Percentiles rank a stretch among this genome's conserved stretches.
Evolutionary conservation across 306 rosid species (phyloP).

Genomic region (Lagenaria siceraria): DNA sequence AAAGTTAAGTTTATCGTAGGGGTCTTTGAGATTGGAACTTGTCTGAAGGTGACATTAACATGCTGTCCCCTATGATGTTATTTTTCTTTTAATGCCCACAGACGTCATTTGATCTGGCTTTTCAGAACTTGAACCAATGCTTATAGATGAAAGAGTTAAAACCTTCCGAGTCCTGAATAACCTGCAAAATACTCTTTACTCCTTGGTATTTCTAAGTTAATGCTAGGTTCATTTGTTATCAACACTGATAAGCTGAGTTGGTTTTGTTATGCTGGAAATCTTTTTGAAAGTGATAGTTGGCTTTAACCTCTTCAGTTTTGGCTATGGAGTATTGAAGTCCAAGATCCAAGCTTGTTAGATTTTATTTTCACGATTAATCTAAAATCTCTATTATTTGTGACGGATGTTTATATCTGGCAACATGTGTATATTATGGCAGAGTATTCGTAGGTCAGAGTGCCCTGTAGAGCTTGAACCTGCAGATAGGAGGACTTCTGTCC

Average conservation of each 20-base stretch:
- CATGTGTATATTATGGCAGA: slow-evolving; percentile 32
- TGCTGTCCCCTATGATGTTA: not conserved
- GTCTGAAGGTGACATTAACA: not conserved
- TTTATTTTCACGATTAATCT: not conserved
- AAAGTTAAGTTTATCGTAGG: not conserved
- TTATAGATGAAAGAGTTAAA: not conserved
- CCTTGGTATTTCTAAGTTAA: not conserved
- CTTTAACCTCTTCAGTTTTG: not conserved
- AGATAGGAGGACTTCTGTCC: slow-evolving; percentile 46
- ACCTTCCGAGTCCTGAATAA: not conserved
- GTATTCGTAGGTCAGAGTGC: slow-evolving; percentile 77
- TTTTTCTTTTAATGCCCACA: not conserved
- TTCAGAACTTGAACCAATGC: not conserved
- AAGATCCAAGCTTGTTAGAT: not conserved
- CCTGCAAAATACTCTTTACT: not conserved
- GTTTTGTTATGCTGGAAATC: not conserved
- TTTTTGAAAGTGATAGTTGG: not conserved
- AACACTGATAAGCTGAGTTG: not conserved
- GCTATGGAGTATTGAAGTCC: not conserved
- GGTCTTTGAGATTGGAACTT: not conserved
- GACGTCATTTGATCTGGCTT: not conserved
- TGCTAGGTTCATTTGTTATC: not conserved
- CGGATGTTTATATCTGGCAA: not conserved
- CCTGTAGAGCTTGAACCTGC: slow-evolving; percentile 79
- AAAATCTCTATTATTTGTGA: not conserved